Conservation (phyloP, 192 early-diverging fungal genomes). For the Pilaira anomala region DNA sequence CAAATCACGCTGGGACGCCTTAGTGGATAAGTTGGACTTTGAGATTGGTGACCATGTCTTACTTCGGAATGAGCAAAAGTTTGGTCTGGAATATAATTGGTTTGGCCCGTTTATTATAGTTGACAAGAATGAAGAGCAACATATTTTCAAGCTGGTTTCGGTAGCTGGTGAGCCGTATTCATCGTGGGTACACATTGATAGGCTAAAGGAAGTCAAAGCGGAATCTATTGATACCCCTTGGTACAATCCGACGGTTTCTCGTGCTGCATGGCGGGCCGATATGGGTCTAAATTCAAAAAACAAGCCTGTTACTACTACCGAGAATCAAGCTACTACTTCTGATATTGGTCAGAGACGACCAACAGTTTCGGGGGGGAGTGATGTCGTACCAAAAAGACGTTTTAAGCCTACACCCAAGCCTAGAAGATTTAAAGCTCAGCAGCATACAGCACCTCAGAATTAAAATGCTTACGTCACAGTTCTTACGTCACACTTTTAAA, state of each 20-base stretch:
- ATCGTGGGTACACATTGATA: constrained; percentile 1
- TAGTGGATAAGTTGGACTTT: background rate
- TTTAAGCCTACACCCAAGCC: too few species aligned
- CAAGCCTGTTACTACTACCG: too few species aligned
- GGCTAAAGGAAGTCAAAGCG: background rate
- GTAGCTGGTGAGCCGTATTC: background rate
- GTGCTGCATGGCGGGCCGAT: background rate
- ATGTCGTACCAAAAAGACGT: too few species aligned
- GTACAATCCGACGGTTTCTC: background rate
- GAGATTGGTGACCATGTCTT: constrained; percentile 6
- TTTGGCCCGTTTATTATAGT: background rate
- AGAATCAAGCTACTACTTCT: too few species aligned
- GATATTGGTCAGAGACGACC: too few species aligned
- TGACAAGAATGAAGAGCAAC: background rate
- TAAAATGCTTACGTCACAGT: too few species aligned
- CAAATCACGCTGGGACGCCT: constrained; percentile 4
- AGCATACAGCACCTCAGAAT: too few species aligned
- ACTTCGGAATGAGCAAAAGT: background rate
- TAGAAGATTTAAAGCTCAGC: too few species aligned
- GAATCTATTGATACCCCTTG: background rate
- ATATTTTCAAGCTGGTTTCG: background rate
- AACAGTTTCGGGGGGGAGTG: too few species aligned
- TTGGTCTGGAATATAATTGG: constrained; percentile 8
- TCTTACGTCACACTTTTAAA: too few species aligned
- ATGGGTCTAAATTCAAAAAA: background rate